Evolutionary conservation across 108 stramenopile genomes (phyloP), one percentile per base, ranked within the genome.

Genomic region (Tribonema minus): DNA sequence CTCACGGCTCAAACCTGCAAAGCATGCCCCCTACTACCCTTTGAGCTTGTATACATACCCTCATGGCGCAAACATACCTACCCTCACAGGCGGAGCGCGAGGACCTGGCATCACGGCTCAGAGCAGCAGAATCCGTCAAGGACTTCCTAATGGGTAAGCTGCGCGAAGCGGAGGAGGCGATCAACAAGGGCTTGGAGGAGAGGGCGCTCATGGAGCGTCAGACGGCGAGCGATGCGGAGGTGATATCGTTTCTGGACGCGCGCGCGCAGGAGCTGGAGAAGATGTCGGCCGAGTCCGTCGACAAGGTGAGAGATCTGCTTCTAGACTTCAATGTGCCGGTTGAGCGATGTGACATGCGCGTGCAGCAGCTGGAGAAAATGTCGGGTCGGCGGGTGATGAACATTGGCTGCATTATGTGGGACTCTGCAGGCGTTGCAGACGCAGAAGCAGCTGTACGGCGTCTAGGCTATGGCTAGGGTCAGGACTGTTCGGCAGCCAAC

Each of bases 201-300:
- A 79, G 66, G 68, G 77, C 60, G 1, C 68, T 79, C 39, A 62
- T 60, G 37, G 61, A 68, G 37, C 71, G 77, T 23, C 77, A 79
- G 61, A 62, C 77, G 2, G 77, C 77, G 2, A 68, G 67, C 7
- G 77, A 79, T 37, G 64, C 65, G 34, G 77, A 79, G 31, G 77
- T 79, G 31, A 79, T 79, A 30, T 70, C 77, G 15, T 79, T 79
- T 64, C 41, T 79, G 28, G 77, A 79, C 61, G 68, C 77, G 38
- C 59, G 77, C 29, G 66, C 77, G 37, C 77, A 79, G 68, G 77
- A 79, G 37, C 65, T 79, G 77, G 77, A 79, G n/a, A 60, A 37
- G 68, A 64, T 79, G 3, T 63, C 77, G n/a, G 33, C 58, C 61
- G 77, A 79, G 68, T 61, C 77, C 3, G 54, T 79, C 64, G 68